These are phyloP conservation scores for Agaricus sinodeliciosus DNA, from an alignment of 768 basidiomycete genomes.

Conservation along the genomic window DNA sequence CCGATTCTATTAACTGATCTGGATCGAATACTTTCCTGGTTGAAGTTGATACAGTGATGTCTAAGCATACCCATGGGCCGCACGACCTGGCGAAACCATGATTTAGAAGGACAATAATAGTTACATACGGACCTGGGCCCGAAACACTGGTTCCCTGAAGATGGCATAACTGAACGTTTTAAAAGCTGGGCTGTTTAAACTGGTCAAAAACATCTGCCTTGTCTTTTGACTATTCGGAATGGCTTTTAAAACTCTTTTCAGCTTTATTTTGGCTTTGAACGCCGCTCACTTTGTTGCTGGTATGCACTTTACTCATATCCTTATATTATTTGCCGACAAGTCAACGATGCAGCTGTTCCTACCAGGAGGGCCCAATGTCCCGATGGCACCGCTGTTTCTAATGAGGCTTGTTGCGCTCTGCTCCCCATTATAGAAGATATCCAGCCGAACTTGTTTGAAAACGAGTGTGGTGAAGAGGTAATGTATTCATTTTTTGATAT, in stretches of 20 bases:
- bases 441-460: slow-evolving; percentile 30
- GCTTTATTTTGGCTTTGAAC: slow-evolving; percentile 1
- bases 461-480: slow-evolving; percentile 23
- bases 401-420: slow-evolving; percentile 31
- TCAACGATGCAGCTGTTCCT: neutral
- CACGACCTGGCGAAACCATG: too few relatives aligned
- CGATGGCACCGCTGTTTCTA: slow-evolving; percentile 21
- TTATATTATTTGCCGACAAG: neutral
- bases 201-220: neutral
- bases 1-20: too few relatives aligned
- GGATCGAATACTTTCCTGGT: too few relatives aligned
- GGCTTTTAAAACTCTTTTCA: slow-evolving; percentile 7
- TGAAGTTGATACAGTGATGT: too few relatives aligned
- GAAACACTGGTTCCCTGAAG: too few relatives aligned
- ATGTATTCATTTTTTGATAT: neutral
- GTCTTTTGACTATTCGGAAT: neutral
- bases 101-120: too few relatives aligned
- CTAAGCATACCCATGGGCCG: too few relatives aligned
- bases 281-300: neutral
- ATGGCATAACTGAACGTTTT: too few relatives aligned
- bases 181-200: neutral
- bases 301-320: neutral
- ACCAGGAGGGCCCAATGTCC: slow-evolving; percentile 13
- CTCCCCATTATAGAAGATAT: slow-evolving; percentile 33
- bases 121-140: too few relatives aligned